Conservation (phyloP, 768 basidiomycete genomes). For the Lyophyllum atratum region DNA sequence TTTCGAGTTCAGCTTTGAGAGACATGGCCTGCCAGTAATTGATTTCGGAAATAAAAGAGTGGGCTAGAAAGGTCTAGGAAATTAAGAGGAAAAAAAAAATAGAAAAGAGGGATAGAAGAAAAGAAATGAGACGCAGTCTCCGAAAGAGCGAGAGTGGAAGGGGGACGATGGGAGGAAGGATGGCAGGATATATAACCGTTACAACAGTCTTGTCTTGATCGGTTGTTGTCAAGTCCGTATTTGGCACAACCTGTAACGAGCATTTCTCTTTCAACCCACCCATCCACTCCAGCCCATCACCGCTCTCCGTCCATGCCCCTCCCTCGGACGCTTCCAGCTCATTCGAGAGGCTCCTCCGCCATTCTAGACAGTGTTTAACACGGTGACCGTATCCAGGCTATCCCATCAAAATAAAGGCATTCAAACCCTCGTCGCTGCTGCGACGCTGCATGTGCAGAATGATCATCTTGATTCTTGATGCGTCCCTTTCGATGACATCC, state of each 20-base stretch:
- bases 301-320: neutral
- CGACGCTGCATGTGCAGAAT: neutral
- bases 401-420: neutral
- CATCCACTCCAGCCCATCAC: constrained; percentile 6
- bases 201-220: constrained; percentile 17
- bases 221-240: constrained; percentile 34
- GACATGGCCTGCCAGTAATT: constrained; percentile 46
- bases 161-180: constrained; percentile 21
- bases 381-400: neutral
- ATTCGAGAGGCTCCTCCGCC: neutral
- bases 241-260: constrained; percentile 18
- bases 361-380: neutral
- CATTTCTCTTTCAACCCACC: constrained; percentile 3
- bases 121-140: constrained; percentile 49
- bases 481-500: neutral
- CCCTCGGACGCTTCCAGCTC: neutral
- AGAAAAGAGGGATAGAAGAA: constrained; percentile 20
- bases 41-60: constrained; percentile 27
- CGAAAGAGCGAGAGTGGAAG: constrained; percentile 28
- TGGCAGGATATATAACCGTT: constrained; percentile 15
- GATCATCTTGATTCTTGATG: constrained; percentile 8
- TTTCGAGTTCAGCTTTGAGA: constrained; percentile 78
- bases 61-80: constrained; percentile 13
- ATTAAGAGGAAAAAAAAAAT: constrained; percentile 23
- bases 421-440: neutral